Conservation (phyloP, 2,329 filamentous ascomycete species). For the Cordyceps sp. region DNA sequence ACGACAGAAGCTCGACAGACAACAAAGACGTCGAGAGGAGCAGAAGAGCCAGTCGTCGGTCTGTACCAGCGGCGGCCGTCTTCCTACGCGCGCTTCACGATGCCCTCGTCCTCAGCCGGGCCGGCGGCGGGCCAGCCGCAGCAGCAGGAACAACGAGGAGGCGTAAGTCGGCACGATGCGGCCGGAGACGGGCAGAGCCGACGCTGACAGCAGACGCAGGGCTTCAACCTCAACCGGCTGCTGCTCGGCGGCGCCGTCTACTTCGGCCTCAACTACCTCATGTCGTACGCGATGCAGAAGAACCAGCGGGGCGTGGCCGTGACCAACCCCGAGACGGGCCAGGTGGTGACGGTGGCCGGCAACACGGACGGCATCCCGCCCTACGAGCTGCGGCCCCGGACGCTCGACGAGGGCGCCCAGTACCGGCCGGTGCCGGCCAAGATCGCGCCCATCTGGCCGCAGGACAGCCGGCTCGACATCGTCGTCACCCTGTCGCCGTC, state of each 20-base stretch:
- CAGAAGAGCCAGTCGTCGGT: too few relatives aligned
- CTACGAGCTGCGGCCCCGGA: slow-evolving; percentile 46
- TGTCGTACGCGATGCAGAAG: slow-evolving; percentile 35
- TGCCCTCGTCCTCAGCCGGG: not conserved
- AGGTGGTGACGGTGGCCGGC: slow-evolving; percentile 32
- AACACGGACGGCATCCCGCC: slow-evolving; percentile 43
- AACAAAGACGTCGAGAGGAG: too few relatives aligned
- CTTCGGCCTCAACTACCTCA: slow-evolving; percentile 39
- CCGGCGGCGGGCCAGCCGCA: not conserved
- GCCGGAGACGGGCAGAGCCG: too few relatives aligned
- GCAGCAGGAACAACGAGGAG: slow-evolving; percentile 3
- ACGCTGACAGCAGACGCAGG: slow-evolving; percentile 7
- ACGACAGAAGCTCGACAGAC: too few relatives aligned
- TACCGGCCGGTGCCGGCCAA: slow-evolving; percentile 51
- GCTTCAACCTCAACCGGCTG: slow-evolving; percentile 26
- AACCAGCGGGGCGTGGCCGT: slow-evolving; percentile 28
- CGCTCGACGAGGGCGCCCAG: slow-evolving; percentile 41
- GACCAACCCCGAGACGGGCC: slow-evolving; percentile 31
- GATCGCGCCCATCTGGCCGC: slow-evolving; percentile 77
- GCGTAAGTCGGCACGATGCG: slow-evolving; percentile 4
- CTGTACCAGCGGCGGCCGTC: too few relatives aligned
- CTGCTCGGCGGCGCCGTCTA: slow-evolving; percentile 37
- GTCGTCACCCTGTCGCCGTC: slow-evolving; percentile 70
- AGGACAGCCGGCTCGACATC: slow-evolving; percentile 65
- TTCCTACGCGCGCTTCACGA: not conserved